A percentile compares a stretch with the other conserved stretches of the same genome.
Evolutionary conservation across 78 protist species (phyloP).

Genomic region (Creolimax fragrantissima): DNA sequence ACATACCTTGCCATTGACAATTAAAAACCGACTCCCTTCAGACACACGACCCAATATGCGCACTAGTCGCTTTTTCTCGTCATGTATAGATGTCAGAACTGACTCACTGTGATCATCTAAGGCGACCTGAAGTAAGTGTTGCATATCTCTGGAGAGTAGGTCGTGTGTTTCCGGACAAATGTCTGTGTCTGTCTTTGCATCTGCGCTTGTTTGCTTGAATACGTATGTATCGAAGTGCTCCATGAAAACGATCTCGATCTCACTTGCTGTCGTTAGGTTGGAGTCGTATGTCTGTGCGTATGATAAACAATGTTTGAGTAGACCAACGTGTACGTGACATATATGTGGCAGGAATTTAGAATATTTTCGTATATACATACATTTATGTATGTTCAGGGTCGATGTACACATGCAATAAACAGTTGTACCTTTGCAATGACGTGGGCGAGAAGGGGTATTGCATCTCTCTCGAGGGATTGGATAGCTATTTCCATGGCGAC

Average conservation of each 20-base stretch:
- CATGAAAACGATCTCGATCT: too few relatives aligned
- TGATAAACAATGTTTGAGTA: too few relatives aligned
- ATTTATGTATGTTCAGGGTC: neutral
- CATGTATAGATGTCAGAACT: neutral
- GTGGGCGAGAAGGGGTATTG: neutral
- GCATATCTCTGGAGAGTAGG: neutral
- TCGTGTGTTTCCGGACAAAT: neutral
- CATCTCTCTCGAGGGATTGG: neutral
- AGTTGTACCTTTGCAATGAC: neutral
- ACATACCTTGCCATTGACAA: too few relatives aligned
- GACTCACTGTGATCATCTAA: neutral
- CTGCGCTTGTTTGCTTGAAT: neutral
- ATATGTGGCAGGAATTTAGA: neutral
- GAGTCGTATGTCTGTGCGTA: too few relatives aligned
- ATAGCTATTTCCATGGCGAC: neutral
- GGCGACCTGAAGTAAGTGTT: neutral
- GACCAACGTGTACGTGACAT: neutral
- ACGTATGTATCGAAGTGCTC: neutral
- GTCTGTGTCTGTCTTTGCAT: neutral
- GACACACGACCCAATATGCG: too few relatives aligned
- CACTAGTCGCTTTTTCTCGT: too few relatives aligned
- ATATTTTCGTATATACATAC: neutral
- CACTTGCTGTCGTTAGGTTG: too few relatives aligned
- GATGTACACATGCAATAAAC: neutral
- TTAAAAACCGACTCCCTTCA: too few relatives aligned